Percentiles rank a stretch among this genome's conserved stretches.
Evolutionary conservation across 345 rosid genomes (phyloP).

Genomic region (Cardamine occulta): DNA sequence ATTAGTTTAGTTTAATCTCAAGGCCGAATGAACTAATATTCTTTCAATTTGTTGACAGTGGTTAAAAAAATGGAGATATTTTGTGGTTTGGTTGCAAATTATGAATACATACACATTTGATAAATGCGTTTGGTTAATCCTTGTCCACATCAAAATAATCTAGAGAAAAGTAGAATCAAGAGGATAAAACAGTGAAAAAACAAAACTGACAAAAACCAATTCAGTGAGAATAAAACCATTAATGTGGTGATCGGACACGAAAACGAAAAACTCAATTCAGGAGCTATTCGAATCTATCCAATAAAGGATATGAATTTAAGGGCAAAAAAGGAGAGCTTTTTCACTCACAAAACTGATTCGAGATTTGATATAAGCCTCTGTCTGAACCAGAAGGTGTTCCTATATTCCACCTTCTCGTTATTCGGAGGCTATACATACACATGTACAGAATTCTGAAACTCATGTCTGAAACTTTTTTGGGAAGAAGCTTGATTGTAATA

Average conservation of each 20-base stretch:
- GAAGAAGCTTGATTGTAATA: conserved; percentile 4
- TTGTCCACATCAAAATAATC: too few species aligned
- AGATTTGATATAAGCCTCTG: conserved; percentile 41
- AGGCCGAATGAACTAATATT: too few species aligned
- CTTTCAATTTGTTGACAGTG: too few species aligned
- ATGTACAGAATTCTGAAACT: not conserved
- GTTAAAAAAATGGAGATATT: too few species aligned
- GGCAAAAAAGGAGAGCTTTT: conserved; percentile 9
- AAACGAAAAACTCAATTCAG: not conserved
- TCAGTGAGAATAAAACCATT: too few species aligned
- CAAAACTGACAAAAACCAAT: too few species aligned
- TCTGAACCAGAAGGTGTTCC: conserved; percentile 44
- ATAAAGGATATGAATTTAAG: not conserved
- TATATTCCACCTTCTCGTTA: conserved; percentile 36
- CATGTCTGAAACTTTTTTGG: conserved; percentile 28
- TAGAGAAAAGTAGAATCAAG: too few species aligned
- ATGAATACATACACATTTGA: too few species aligned
- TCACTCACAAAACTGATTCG: conserved; percentile 30
- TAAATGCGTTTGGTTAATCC: too few species aligned
- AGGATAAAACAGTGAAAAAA: too few species aligned
- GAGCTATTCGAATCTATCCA: conserved; percentile 30
- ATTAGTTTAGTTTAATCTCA: too few species aligned
- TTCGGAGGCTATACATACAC: conserved; percentile 39
- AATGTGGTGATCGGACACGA: not conserved
- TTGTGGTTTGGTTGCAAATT: too few species aligned